Conservation (phyloP, 2,329 filamentous ascomycete genomes). For the Sporothrix dimorphospora region DNA sequence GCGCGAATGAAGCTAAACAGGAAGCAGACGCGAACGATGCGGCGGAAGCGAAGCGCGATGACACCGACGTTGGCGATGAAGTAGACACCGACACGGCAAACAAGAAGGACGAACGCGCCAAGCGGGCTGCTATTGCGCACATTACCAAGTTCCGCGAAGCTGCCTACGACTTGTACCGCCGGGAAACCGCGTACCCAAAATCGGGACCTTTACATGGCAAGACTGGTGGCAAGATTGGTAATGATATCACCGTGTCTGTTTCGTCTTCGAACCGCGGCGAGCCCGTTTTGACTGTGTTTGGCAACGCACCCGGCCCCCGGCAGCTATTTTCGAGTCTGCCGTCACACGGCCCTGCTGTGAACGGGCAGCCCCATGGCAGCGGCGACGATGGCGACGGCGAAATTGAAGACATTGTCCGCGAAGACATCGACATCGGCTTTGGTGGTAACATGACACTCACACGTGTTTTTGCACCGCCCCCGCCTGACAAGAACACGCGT, state of each 20-base stretch:
- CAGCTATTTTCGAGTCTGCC: slow-evolving; percentile 88
- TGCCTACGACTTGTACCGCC: slow-evolving; percentile 64
- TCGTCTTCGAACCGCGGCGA: slow-evolving; percentile 46
- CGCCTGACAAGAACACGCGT: slow-evolving; percentile 53
- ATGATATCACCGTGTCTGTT: not conserved
- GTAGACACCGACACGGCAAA: not conserved
- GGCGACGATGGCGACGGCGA: slow-evolving; percentile 40
- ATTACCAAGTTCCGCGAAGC: slow-evolving; percentile 63
- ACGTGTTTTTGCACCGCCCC: slow-evolving; percentile 59
- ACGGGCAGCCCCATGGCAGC: slow-evolving; percentile 32
- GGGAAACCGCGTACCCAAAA: slow-evolving; percentile 59
- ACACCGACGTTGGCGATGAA: not conserved
- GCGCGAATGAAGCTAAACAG: not conserved
- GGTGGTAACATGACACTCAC: slow-evolving; percentile 62
- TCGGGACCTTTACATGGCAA: slow-evolving; percentile 38
- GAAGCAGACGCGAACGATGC: not conserved
- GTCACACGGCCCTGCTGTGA: slow-evolving; percentile 45
- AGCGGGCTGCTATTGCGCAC: slow-evolving; percentile 47
- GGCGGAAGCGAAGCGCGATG: not conserved
- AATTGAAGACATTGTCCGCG: slow-evolving; percentile 58
- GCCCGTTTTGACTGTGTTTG: slow-evolving; percentile 73
- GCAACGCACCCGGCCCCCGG: slow-evolving; percentile 71
- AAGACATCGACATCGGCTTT: slow-evolving; percentile 30
- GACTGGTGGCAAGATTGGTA: slow-evolving; percentile 10
- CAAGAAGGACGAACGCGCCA: slow-evolving; percentile 28